These are phyloP conservation scores for Terana coerulea DNA, from an alignment of 768 basidiomycete genomes.

Conservation along the genomic window DNA sequence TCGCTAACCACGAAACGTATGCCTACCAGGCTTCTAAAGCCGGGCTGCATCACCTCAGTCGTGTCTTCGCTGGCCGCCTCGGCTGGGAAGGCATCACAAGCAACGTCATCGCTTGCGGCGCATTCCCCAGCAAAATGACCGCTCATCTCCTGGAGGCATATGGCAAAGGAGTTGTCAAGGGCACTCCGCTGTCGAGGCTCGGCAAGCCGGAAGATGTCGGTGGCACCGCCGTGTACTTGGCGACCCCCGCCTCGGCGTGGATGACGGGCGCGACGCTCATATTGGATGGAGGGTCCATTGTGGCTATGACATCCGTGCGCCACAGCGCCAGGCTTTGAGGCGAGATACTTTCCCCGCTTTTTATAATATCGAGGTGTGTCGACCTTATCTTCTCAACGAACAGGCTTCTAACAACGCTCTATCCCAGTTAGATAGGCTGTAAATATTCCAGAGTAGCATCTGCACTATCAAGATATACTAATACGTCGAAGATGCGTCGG, in stretches of 20 bases:
- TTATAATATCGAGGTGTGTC: too few species aligned
- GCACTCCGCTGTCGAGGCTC: constrained; percentile 49
- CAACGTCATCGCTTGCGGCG: constrained; percentile 60
- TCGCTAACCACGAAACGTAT: constrained; percentile 58
- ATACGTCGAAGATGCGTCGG: too few species aligned
- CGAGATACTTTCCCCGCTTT: too few species aligned
- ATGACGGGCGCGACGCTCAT: constrained; percentile 62
- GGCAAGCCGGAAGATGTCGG: constrained; percentile 64
- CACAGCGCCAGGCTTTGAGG: neutral
- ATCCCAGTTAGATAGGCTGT: too few species aligned
- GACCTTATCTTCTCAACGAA: too few species aligned
- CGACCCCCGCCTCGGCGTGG: constrained; percentile 56
- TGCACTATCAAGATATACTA: too few species aligned
- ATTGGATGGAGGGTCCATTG: constrained; percentile 56
- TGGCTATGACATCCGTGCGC: constrained; percentile 19
- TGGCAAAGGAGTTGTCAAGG: constrained; percentile 40
- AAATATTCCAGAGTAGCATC: too few species aligned
- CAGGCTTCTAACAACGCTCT: too few species aligned
- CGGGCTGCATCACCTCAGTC: constrained; percentile 54
- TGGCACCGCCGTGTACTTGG: constrained; percentile 58
- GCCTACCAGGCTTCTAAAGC: constrained; percentile 67
- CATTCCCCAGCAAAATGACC: constrained; percentile 43
- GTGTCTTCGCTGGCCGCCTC: constrained; percentile 52
- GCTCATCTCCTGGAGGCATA: constrained; percentile 43
- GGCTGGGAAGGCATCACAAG: constrained; percentile 55